Base-by-base conservation (phyloP, 371 early-diverging fungal genomes). In the Funneliformis caledonium region DNA sequence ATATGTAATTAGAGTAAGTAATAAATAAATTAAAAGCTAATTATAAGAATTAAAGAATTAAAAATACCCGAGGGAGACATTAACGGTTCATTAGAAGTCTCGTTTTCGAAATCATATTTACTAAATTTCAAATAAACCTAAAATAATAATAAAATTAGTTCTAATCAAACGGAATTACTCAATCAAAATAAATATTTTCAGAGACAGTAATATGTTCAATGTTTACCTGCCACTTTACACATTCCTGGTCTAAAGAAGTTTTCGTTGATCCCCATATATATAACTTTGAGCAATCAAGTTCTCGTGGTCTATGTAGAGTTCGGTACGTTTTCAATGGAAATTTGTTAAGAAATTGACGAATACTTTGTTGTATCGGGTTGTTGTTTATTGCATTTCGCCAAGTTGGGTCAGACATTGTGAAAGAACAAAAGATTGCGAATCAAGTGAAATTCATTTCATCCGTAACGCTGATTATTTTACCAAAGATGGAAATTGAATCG, bases 181-280 rank as follows among this genome's bases (percentile, higher is more conserved):
- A 26, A 26, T 26, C 26, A 0, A 26, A 26, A 26, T 26, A 26
- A 26, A 26, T 26, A 26, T 26, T 26, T 26, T 26, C 26, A 26
- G 26, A 26, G 26, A 26, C 26, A 26, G 26, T 26, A 26, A 26
- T 26, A 26, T 26, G 26, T 26, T 26, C 12, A 33, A 33, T 8
- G 10, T 16, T 59, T 68, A 79, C 79, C 79, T 79, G 79, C 79
- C 79, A 79, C 31, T 59, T 67, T 60, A 79, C 52, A 69, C 79
- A 79, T 9, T 68, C 79, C 37, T 59, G 60, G 59, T 79, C 79
- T 22, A 79, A 79, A 69, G 70, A 69, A 52, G 70, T 52, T 45
- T 52, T 12, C 26, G 52, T 52, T 16, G 79, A 56, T 69, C 79
- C 79, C 79, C 79, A 79, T 8, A 70, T 70, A 59, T 79, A 79